Evolutionary conservation across 2,329 filamentous ascomycete genomes (phyloP), one percentile per base, ranked within the genome.

Genomic region (Phialophora expanda): DNA sequence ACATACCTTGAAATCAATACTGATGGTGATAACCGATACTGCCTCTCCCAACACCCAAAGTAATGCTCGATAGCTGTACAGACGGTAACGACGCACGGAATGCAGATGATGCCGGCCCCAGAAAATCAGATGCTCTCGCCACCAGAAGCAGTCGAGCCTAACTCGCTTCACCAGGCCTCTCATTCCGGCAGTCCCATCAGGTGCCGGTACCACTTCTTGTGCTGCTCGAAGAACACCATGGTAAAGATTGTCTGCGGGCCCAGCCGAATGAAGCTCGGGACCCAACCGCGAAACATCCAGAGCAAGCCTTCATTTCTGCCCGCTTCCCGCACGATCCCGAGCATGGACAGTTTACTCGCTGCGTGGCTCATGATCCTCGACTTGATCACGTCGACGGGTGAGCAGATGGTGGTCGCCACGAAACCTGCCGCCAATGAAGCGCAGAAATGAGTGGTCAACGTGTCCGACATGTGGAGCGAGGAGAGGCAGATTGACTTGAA

Each of bases 211-310:
- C 88, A 75, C 78, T 86, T 88, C 79, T 89, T 89, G 73, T 89
- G 87, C 75, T 89, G 86, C 72, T 89, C 87, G 71, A 89, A 78
- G 75, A 89, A 89, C 66, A 89, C 70, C 72, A 89, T 89, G 0
- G 87, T 89, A 34, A 85, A 84, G 67, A 89, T 85, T 0, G 87
- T 89, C 74, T 89, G 87, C 28, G 87, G 87, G 1, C 87, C 87
- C 22, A 89, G 76, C 7, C 87, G 82, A 64, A 89, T 86, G 70
- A 89, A 89, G 75, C 87, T 89, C 20, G 87, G 87, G 17, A 88
- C 84, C 87, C 87, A 89, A 28, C 87, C 87, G 70, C 86, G 83
- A 78, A 89, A 89, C 78, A 87, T 85, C 87, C 87, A 89, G 4
- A 80, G 77, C 38, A 86, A 76, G 11, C 87, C 87, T 74, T 89